These are phyloP conservation scores for Termitomyces sp. DNA, from an alignment of 768 basidiomycete species.

Conservation along the genomic window DNA sequence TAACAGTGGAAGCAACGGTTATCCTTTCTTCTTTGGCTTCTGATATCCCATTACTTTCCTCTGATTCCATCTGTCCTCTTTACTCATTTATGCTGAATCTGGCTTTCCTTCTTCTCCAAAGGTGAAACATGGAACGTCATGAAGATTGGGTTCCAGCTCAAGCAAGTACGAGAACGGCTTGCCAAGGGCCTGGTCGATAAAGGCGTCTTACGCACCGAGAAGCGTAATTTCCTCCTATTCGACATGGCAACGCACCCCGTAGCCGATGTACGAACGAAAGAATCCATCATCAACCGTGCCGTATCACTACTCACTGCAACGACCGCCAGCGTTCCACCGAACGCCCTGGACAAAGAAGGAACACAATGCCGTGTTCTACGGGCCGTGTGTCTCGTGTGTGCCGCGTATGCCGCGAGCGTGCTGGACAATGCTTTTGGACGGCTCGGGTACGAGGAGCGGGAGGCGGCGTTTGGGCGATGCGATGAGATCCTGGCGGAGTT, in stretches of 20 bases:
- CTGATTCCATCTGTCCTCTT: not conserved
- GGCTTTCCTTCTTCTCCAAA: constrained; percentile 23
- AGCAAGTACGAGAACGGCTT: constrained; percentile 96
- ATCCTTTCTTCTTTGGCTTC: not conserved
- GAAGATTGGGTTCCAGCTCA: constrained; percentile 99
- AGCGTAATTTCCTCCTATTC: constrained; percentile 97
- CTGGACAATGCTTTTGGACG: constrained; percentile 91
- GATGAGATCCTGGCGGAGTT: constrained; percentile 96
- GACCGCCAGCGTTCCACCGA: constrained; percentile 73
- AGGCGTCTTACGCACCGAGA: constrained; percentile 97
- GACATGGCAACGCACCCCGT: constrained; percentile 99
- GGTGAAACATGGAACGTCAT: constrained; percentile 99
- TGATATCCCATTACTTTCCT: not conserved
- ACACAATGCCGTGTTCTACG: constrained; percentile 77
- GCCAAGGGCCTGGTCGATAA: constrained; percentile 98
- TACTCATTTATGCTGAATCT: not conserved
- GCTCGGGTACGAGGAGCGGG: constrained; percentile 88
- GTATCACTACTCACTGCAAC: constrained; percentile 76
- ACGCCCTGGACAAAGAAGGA: constrained; percentile 71
- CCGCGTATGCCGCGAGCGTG: constrained; percentile 92
- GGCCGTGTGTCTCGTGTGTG: constrained; percentile 82
- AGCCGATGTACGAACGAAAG: constrained; percentile 88
- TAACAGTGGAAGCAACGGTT: not conserved
- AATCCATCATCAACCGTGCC: constrained; percentile 72
- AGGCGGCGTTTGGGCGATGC: constrained; percentile 88